Evolutionary conservation across 352 stramenopile species (phyloP), one percentile per base, ranked within the genome.

Genomic region (Phytopythium oedochilum): DNA sequence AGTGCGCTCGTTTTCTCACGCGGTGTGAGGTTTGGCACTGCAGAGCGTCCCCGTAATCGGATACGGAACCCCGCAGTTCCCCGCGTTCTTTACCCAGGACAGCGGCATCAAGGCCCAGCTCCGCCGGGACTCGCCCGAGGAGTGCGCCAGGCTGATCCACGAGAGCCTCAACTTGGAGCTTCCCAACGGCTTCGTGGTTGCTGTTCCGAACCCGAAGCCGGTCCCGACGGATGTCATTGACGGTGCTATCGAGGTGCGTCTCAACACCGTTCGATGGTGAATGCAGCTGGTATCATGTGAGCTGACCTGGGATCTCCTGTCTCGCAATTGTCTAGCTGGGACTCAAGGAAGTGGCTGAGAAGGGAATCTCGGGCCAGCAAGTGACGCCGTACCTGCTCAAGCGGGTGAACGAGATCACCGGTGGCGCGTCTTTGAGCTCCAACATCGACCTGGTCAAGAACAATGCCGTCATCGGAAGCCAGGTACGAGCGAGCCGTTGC

Each of bases 401-500:
- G 62, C 71, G 83, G 5, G 79, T 99, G 28, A 96, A 98, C 50
- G 84, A 98, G 66, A 89, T 97, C 61, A 99, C 97, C 28, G 71
- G 79, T n/a, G 96, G 96, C 34, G 70, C 63, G 14, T 97, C 87
- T 12, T 82, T 99, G 25, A 66, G 81, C 31, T 97, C 94, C 28
- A 99, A 99, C 76, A 98, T 99, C 47, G 84, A 96, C 17, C 73
- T 99, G 20, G 96, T 99, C 18, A 93, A 96, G 63, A 94, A 97
- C 69, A 99, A 99, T 71, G 97, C 96, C 14, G 73, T 71, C 38
- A 73, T 99, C 26, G 97, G 96, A 42, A 96, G 96, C 25, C 79
- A 98, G 64, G 96, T 99, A 64, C 40, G 20, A 18, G 15, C 36
- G 6, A 44, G n/a, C 3, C 9, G 12, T 40, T 38, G 46, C 3